A percentile compares a stretch with the other conserved stretches of the same genome.
Conservation (phyloP, 768 basidiomycete genomes). For the Dentipellis sp. region DNA sequence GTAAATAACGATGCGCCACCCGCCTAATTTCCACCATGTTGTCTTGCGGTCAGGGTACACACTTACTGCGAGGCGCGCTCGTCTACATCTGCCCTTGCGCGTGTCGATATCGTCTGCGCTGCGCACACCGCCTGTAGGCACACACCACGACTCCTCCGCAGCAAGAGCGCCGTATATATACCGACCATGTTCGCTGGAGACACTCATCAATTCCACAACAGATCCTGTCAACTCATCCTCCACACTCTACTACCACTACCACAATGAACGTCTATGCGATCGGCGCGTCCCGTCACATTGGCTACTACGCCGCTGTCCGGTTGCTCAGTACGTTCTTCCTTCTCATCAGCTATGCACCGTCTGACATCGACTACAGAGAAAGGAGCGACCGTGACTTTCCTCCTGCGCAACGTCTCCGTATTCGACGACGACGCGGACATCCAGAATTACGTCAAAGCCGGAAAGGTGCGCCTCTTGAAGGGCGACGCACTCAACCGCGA, state of each 20-base stretch:
- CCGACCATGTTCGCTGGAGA: no score
- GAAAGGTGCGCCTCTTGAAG: constrained; percentile 43
- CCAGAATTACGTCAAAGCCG: constrained; percentile 39
- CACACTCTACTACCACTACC: neutral
- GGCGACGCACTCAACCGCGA: constrained; percentile 50
- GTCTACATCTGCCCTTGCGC: no score
- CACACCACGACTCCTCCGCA: no score
- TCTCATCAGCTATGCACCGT: neutral
- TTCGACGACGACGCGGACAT: constrained; percentile 48
- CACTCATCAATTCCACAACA: no score
- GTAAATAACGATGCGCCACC: no score
- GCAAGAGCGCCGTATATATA: no score
- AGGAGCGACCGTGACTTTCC: constrained; percentile 54
- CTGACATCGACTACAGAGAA: constrained; percentile 27
- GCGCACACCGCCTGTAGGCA: no score
- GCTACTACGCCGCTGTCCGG: constrained; percentile 23
- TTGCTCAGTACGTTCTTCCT: constrained; percentile 20
- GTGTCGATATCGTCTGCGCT: no score
- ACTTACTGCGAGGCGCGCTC: no score
- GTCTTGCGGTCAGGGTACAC: no score
- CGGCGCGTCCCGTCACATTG: constrained; percentile 30
- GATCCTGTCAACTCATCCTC: no score
- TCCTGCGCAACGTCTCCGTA: constrained; percentile 40
- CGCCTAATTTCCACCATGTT: no score
- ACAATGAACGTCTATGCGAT: constrained; percentile 27